Evolutionary conservation across 441 rosid genomes (phyloP), one percentile per base, ranked within the genome.

Genomic region (Manihot esculenta): DNA sequence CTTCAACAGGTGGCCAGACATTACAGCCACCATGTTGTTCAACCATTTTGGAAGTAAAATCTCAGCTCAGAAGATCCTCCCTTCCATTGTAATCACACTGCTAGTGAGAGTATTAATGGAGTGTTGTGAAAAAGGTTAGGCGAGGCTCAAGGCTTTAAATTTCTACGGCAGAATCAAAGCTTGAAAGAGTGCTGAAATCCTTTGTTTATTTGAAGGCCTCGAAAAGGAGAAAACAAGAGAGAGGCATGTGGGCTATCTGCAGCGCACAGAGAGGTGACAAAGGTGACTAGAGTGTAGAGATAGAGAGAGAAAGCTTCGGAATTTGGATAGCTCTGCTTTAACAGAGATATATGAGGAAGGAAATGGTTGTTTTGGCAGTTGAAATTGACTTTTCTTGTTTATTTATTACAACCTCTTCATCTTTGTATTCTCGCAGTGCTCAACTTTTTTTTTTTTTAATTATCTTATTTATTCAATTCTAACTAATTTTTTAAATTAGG

Each of bases 1-100:
- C 86, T 77, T 86, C 97, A 5, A 82, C 69, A 49, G 98, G 98
- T 24, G 96, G 83, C 93, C 91, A 88, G 27, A 54, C 47, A 73
- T 51, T 64, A 58, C 53, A 64, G 10, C 68, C 66, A 74, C 54
- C 75, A 45, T 57, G 65, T 75, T 42, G 77, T 53, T 74, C 80
- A 70, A 71, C 79, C 89, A 85, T 84, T 68, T 54, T 51, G 61
- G 66, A 24, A 24, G 2, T 7, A 10, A 24, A 35, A 14, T 3
- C 53, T 54, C 21, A 62, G 49, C 51, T 23, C 50, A 20, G 14
- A 64, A 61, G 54, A 60, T 26, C 44, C 68, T 60, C 68, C 48
- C 60, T 53, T 76, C 56, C 75, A 55, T 66, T 62, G 58, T 73
- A 75, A 72, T 69, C 57, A 33, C 57, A 20, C 21, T 42, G 61